These are phyloP conservation scores for Babesia microti DNA, from an alignment of 169 alveolate genomes.

Conservation along the genomic window DNA sequence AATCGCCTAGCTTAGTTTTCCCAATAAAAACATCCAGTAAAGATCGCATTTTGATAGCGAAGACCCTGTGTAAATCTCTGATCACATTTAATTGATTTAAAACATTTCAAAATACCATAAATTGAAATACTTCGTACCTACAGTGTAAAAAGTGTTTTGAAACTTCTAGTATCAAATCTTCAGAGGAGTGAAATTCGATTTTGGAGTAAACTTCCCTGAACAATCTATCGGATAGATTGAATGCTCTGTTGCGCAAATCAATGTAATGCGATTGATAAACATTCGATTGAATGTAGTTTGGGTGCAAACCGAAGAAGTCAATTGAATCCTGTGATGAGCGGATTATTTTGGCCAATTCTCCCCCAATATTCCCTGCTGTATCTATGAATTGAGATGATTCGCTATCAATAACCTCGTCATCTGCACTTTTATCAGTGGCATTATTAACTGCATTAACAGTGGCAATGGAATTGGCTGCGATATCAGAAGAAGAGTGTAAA, in stretches of 20 bases:
- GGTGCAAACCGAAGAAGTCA: slow-evolving; percentile 19
- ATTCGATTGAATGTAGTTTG: slow-evolving; percentile 16
- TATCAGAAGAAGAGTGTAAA: too few species aligned
- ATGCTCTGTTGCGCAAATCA: slow-evolving; percentile 9
- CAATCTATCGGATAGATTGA: slow-evolving; percentile 3
- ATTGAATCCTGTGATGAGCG: slow-evolving; percentile 18
- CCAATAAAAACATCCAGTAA: slow-evolving; percentile 2
- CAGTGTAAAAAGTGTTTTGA: slow-evolving; percentile 16
- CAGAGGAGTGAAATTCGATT: too few species aligned
- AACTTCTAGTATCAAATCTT: too few species aligned
- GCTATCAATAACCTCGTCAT: slow-evolving; percentile 1
- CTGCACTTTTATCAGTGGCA: not conserved
- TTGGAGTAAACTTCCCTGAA: too few species aligned
- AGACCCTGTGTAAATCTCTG: slow-evolving; percentile 13
- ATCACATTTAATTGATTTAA: slow-evolving; percentile 14
- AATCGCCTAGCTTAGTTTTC: slow-evolving; percentile 16
- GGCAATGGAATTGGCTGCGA: not conserved
- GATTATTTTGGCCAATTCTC: slow-evolving; percentile 6
- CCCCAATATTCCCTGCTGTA: slow-evolving; percentile 12
- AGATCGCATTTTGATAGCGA: too few species aligned
- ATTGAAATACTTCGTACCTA: slow-evolving; percentile 6
- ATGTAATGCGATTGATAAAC: slow-evolving; percentile 10
- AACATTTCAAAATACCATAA: slow-evolving; percentile 6
- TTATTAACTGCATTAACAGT: not conserved
- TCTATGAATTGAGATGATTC: slow-evolving; percentile 1